These are phyloP conservation scores for Penicillium daleae DNA, from an alignment of 495 filamentous ascomycete genomes.

Conservation along the genomic window DNA sequence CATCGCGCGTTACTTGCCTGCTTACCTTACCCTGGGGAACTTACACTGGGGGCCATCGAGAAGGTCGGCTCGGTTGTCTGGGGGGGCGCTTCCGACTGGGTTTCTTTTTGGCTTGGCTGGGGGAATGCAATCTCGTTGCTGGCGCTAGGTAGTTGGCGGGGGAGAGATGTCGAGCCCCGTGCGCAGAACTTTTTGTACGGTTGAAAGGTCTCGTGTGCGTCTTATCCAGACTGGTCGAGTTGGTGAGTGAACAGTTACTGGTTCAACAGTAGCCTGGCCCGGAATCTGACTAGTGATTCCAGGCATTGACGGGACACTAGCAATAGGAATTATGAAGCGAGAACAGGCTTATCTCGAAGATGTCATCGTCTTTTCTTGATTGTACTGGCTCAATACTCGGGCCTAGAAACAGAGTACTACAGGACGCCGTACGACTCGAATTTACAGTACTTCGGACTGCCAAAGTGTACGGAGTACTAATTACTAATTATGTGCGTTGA, in stretches of 20 bases:
- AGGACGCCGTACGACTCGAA: neutral
- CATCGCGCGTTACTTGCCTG: slow-evolving; percentile 1
- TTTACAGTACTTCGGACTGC: neutral
- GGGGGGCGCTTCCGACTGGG: neutral
- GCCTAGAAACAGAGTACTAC: neutral
- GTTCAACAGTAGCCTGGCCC: neutral
- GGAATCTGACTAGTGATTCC: neutral
- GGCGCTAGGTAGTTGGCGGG: neutral
- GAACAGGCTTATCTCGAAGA: neutral
- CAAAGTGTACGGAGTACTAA: too few relatives aligned
- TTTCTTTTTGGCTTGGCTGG: neutral
- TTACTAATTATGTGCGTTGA: neutral
- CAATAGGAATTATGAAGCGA: neutral
- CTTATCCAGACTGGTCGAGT: neutral
- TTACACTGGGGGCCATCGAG: neutral
- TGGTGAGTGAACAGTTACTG: neutral
- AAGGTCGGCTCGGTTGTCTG: neutral
- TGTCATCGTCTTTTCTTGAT: too few relatives aligned
- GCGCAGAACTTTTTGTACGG: neutral
- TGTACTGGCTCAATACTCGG: too few relatives aligned
- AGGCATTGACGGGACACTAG: neutral
- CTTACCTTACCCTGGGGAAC: neutral
- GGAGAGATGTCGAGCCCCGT: neutral
- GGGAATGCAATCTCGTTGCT: neutral
- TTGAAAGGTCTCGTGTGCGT: neutral